Conservation (phyloP, 805 yeast species). For the Torulaspora gathmanii region DNA sequence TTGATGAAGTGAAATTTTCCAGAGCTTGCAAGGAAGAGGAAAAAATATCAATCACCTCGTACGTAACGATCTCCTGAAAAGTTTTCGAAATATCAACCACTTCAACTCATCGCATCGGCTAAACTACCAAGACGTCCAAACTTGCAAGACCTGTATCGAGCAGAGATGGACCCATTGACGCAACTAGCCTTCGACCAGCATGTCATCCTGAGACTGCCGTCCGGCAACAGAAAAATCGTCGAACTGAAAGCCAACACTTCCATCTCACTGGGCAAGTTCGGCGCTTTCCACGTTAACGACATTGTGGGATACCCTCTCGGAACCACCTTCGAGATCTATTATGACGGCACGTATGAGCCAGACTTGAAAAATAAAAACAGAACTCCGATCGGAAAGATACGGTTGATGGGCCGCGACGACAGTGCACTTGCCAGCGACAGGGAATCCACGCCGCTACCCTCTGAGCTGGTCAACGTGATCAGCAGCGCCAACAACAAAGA, state of each 20-base stretch:
- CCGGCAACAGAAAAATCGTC: constrained; percentile 71
- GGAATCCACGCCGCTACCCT: constrained; percentile 12
- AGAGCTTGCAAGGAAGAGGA: not conserved
- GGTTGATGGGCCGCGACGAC: not conserved
- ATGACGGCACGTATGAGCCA: constrained; percentile 27
- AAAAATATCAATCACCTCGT: constrained; percentile 9
- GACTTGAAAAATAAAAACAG: constrained; percentile 21
- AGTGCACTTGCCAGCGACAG: not conserved
- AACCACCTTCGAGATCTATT: constrained; percentile 78
- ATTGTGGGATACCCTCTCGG: constrained; percentile 82
- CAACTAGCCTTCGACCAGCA: constrained; percentile 30
- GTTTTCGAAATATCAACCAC: constrained; percentile 1
- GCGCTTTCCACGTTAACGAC: constrained; percentile 69
- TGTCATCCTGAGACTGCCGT: constrained; percentile 72
- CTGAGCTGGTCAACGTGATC: constrained; percentile 27
- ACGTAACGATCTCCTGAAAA: constrained; percentile 5
- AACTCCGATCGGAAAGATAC: constrained; percentile 25
- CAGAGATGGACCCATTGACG: constrained; percentile 27
- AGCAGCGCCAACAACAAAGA: constrained; percentile 62
- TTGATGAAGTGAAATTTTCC: constrained; percentile 7
- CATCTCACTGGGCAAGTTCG: constrained; percentile 85
- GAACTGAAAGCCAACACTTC: constrained; percentile 55
- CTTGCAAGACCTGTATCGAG: not conserved
- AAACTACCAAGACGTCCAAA: not conserved
- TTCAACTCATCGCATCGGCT: constrained; percentile 9